Conservation (phyloP, 2,329 filamentous ascomycete species). For the Tolypocladium ophioglossoides region DNA sequence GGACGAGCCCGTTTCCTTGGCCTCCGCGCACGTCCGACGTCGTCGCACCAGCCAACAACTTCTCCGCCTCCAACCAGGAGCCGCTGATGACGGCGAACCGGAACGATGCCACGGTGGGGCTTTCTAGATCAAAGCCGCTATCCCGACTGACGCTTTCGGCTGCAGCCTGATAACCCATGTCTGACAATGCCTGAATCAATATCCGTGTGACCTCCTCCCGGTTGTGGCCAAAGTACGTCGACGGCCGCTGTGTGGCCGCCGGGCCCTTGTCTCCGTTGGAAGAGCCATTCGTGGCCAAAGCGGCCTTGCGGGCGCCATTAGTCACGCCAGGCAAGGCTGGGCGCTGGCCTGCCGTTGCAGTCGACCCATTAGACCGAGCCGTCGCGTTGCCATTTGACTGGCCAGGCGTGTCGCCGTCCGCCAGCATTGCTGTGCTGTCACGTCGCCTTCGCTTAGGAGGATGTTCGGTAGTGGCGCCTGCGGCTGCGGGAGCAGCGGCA, state of each 20-base stretch:
- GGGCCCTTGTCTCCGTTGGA: constrained; percentile 20
- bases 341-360: constrained; percentile 15
- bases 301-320: constrained; percentile 38
- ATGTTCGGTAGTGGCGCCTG: constrained; percentile 5
- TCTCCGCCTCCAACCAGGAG: constrained; percentile 77
- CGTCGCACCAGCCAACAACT: constrained; percentile 53
- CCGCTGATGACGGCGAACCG: constrained; percentile 70
- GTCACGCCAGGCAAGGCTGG: constrained; percentile 15
- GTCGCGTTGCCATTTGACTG: constrained; percentile 45
- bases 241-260: constrained; percentile 6
- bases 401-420: constrained; percentile 39
- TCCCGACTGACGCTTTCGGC: constrained; percentile 66
- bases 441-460: constrained; percentile 45
- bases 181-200: constrained; percentile 79
- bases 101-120: constrained; percentile 75
- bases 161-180: constrained; percentile 75
- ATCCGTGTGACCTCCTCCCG: constrained; percentile 89
- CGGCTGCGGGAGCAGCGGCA: constrained; percentile 6
- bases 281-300: constrained; percentile 44
- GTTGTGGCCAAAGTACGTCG: constrained; percentile 70
- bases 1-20: constrained; percentile 51
- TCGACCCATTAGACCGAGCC: constrained; percentile 31
- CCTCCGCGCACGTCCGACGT: constrained; percentile 21
- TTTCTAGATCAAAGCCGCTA: constrained; percentile 84
- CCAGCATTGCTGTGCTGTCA: constrained; percentile 47